Evolutionary conservation across 2,329 filamentous ascomycete genomes (phyloP).

Genomic region (Aspergillus ruber): DNA sequence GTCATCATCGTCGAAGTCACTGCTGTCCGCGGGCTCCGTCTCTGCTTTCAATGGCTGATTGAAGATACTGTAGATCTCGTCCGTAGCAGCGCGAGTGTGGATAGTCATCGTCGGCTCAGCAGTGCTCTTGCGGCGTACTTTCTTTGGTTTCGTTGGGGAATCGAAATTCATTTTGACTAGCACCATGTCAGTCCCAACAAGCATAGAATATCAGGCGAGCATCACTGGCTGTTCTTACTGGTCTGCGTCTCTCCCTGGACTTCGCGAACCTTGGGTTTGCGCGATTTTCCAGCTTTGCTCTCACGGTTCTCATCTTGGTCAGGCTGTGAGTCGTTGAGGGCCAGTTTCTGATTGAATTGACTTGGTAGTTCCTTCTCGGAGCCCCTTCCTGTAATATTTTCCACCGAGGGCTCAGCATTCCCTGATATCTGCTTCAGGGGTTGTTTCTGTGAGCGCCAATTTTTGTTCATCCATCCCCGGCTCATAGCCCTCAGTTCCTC

Average conservation of each 20-base stretch:
- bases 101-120: constrained; percentile 96
- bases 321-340: constrained; percentile 15
- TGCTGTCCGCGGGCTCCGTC: constrained; percentile 52
- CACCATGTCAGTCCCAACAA: constrained; percentile 22
- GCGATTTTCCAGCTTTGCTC: constrained; percentile 41
- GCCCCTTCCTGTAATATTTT: constrained; percentile 9
- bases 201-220: neutral
- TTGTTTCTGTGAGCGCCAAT: constrained; percentile 44
- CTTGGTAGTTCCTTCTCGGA: constrained; percentile 21
- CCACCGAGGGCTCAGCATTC: constrained; percentile 19
- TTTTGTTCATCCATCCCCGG: constrained; percentile 58
- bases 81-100: constrained; percentile 88
- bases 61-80: constrained; percentile 96
- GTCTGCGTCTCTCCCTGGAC: constrained; percentile 83
- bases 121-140: constrained; percentile 69
- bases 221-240: constrained; percentile 50
- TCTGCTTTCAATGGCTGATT: constrained; percentile 67
- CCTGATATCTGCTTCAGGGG: constrained; percentile 53
- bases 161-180: constrained; percentile 88
- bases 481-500: constrained; percentile 80
- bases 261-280: constrained; percentile 75
- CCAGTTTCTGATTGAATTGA: constrained; percentile 27
- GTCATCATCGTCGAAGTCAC: constrained; percentile 52
- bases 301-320: constrained; percentile 19
- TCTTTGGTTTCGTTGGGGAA: constrained; percentile 71